Evolutionary conservation across 805 yeast species (phyloP), one percentile per base, ranked within the genome.

Genomic region (Metschnikowia orientalis): DNA sequence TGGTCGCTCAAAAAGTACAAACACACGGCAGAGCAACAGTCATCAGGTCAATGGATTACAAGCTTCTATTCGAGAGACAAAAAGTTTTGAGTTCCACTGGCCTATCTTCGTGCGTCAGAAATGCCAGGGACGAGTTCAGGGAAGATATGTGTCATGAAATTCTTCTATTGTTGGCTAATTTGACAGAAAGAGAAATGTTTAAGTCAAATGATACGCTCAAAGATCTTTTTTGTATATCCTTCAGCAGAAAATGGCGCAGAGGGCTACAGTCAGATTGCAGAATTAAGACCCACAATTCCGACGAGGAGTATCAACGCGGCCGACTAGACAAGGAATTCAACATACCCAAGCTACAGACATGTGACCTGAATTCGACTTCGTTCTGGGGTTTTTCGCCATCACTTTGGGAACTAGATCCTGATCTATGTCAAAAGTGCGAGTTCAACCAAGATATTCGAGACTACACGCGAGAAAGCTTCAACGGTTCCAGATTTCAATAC

Each of bases 141-240:
- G 95, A 87, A 50, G 89, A 82, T 37, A 78, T 83, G 84, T 79
- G 82, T 44, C 79, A 74, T 25, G 87, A 80, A 40, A 75, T 86
- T 12, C 52, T 83, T 5, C 47, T 53, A n/a, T 82, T 92, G 88
- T 51, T 86, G 4, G 54, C 60, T 17, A 81, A 77, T 23, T 54
- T 87, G 17, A 63, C 81, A 0, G 68, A 67, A 28, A 69, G 81
- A 8, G 69, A 73, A 22, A 45, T 80, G 4, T 68, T 69, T 38
- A 74, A 73, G 7, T 70, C 71, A 30, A 71, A 73, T 42, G 55
- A 57, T 19, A 39, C 63, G 1, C 53, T 73, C 5, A 67, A 80
- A 30, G 70, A 75, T 29, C 47, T 71, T 0, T 59, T 83, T 7
- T 74, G 85, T 30, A 59, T 57, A 32, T 77, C 81, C 0, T 71